Evolutionary conservation across 169 alveolate species (phyloP).

Genomic region (Perkinsus chesapeaki): DNA sequence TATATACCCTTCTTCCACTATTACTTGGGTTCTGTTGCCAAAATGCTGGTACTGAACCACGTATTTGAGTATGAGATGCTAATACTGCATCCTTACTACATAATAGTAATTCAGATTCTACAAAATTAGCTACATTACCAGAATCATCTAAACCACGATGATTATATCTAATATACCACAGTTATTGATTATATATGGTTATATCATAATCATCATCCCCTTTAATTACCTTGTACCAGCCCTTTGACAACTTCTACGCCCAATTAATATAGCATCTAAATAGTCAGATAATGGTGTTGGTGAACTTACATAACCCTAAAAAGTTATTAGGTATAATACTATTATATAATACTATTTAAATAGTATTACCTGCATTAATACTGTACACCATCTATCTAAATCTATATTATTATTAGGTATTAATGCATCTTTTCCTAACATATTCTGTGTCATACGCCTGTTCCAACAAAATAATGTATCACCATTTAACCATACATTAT

Average conservation of each 20-base stretch:
- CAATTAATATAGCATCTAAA: neutral
- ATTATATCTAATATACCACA: constrained; percentile 24
- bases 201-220: neutral
- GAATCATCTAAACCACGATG: constrained; percentile 78
- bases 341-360: neutral
- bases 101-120: constrained; percentile 69
- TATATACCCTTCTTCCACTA: neutral
- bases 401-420: neutral
- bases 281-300: neutral
- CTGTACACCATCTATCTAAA: neutral
- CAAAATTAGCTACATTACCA: constrained; percentile 78
- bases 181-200: neutral
- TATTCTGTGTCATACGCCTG: neutral
- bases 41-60: constrained; percentile 79
- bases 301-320: neutral
- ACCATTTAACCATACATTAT: neutral
- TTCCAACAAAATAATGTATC: neutral
- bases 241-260: constrained; percentile 62
- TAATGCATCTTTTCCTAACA: neutral
- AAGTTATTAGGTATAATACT: neutral
- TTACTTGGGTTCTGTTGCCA: constrained; percentile 54
- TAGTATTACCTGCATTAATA: neutral
- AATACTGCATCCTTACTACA: constrained; percentile 27
- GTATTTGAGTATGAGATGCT: constrained; percentile 46
- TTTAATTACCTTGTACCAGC: constrained; percentile 63